Conservation (phyloP, 2,329 filamentous ascomycete species). For the Colletotrichum sp. region DNA sequence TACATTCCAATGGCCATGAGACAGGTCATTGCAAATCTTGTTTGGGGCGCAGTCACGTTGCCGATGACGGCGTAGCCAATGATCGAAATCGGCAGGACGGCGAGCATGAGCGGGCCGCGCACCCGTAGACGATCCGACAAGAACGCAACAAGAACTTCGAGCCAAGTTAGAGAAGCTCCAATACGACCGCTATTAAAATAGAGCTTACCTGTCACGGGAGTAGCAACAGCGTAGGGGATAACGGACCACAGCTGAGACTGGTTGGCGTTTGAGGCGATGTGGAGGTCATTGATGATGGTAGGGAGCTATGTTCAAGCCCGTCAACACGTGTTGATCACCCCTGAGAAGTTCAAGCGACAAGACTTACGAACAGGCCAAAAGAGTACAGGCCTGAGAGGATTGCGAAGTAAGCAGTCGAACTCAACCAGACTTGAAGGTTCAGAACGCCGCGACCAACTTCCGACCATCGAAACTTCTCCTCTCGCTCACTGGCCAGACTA, state of each 20-base stretch:
- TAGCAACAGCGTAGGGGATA: conserved; percentile 67
- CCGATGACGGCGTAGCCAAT: conserved; percentile 69
- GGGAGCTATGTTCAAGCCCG: conserved; percentile 49
- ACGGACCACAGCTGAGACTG: conserved; percentile 68
- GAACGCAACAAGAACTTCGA: conserved; percentile 55
- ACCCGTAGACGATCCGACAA: conserved; percentile 65
- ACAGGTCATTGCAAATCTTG: conserved; percentile 71
- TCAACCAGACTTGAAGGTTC: conserved; percentile 67
- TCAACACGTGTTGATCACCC: background rate
- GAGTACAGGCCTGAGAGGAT: conserved; percentile 65
- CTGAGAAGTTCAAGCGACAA: background rate
- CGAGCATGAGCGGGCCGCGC: conserved; percentile 67
- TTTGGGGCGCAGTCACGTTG: conserved; percentile 52
- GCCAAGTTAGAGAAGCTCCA: background rate
- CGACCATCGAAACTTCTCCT: conserved; percentile 62
- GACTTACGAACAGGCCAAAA: conserved; percentile 66
- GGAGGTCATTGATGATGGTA: conserved; percentile 66
- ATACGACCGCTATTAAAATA: background rate
- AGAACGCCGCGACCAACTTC: conserved; percentile 67
- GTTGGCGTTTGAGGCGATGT: conserved; percentile 58
- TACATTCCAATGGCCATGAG: conserved; percentile 72
- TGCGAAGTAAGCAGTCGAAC: conserved; percentile 65
- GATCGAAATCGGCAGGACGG: conserved; percentile 67
- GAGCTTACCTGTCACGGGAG: conserved; percentile 54
- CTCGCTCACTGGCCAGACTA: conserved; percentile 29